Conservation (phyloP, 1,284 basidiomycete species). For the Takashimella tepidaria region DNA sequence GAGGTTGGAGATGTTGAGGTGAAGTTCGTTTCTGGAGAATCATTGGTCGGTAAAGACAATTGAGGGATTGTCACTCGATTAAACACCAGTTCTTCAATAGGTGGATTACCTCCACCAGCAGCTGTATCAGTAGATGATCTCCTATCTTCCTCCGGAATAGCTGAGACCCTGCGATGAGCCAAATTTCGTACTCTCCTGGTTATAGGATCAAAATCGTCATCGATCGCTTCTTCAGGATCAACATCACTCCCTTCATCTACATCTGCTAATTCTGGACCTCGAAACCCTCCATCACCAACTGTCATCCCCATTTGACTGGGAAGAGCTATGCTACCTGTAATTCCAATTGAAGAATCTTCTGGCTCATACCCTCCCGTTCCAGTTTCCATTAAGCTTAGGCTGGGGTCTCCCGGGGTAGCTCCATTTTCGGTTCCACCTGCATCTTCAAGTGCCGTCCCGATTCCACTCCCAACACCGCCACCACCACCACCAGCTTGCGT, state of each 20-base stretch:
- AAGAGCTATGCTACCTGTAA: conserved; percentile 13
- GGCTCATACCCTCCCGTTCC: conserved; percentile 57
- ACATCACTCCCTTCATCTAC: conserved; percentile 42
- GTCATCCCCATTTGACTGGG: conserved; percentile 22
- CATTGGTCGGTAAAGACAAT: too few species aligned
- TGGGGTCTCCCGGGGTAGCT: not conserved
- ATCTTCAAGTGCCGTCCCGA: not conserved
- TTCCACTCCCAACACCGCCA: not conserved
- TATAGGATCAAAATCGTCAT: conserved; percentile 8
- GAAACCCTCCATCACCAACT: conserved; percentile 12
- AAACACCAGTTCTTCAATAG: conserved; percentile 19
- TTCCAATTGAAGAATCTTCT: conserved; percentile 18
- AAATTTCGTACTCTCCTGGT: not conserved
- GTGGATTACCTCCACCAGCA: not conserved
- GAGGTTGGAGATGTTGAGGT: too few species aligned
- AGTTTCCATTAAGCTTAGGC: conserved; percentile 15
- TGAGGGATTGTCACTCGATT: conserved; percentile 11
- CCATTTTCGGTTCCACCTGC: conserved; percentile 1
- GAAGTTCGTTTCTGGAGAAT: too few species aligned
- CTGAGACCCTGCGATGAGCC: conserved; percentile 6
- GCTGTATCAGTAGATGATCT: conserved; percentile 23
- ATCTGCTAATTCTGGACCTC: conserved; percentile 16
- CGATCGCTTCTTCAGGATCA: conserved; percentile 44
- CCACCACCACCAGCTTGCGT: not conserved
- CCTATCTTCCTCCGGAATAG: conserved; percentile 18